Conservation (phyloP, 345 rosid species). For the Moricandia moricandioides region DNA sequence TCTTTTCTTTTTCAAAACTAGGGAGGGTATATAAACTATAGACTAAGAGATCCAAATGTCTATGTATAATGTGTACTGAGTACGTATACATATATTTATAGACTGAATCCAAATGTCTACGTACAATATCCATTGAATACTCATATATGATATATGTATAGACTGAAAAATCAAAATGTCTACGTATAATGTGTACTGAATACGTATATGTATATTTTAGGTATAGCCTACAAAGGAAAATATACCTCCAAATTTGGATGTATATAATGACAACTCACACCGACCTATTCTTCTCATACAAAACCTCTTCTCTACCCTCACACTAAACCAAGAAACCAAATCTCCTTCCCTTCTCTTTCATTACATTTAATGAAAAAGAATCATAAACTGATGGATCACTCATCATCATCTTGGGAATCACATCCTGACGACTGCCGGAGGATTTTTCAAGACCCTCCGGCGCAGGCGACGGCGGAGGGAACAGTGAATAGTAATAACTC, state of each 20-base stretch:
- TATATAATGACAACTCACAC: conserved; percentile 33
- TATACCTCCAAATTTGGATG: conserved; percentile 4
- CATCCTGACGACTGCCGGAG: conserved; percentile 17
- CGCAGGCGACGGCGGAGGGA: conserved; percentile 5
- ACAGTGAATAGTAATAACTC: neutral
- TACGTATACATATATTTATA: conserved; percentile 1
- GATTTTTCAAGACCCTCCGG: conserved; percentile 7
- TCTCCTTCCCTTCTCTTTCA: neutral
- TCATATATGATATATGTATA: neutral
- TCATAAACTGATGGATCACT: conserved; percentile 2
- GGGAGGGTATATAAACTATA: neutral
- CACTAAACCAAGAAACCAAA: neutral
- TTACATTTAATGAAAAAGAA: neutral
- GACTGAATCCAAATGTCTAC: neutral
- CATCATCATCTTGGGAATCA: conserved; percentile 7
- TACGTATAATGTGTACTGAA: neutral
- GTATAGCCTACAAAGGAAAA: conserved; percentile 29
- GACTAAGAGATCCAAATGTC: neutral
- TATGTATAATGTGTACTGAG: neutral
- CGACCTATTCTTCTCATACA: conserved; percentile 30
- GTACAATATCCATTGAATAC: neutral
- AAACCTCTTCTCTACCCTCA: neutral
- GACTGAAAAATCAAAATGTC: neutral
- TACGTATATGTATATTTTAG: neutral
- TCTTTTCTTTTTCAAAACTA: too few relatives aligned